Base-by-base conservation (phyloP, 495 filamentous ascomycete genomes). In the Hypoxylon lienhwacheense region DNA sequence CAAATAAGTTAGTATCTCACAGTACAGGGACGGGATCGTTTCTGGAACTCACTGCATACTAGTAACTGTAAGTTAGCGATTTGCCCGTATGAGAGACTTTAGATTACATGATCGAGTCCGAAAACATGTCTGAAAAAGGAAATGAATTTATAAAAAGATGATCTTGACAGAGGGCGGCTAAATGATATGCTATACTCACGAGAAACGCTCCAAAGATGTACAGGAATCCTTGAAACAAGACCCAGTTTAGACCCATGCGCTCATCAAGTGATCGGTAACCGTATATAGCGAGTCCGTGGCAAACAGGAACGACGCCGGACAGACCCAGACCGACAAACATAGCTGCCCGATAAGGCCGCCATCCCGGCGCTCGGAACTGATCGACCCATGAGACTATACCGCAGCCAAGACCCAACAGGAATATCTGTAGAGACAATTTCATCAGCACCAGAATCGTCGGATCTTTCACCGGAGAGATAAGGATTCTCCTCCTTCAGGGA, bases 271-370 rank as follows among this genome's bases (percentile, higher is more conserved):
- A 15, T 6, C 15, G 12, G 45, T 73, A 74, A 12, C 70, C 66
- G 35, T 87, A 88, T 8, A 87, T 63, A 14, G 55, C 46, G 25
- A 93, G 36, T 10, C 87, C 90, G 65, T 96, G 90, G 41, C 75
- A 52, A 19, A 82, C 81, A 0, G 93, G 93, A 43, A 96, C 76
- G 14, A 91, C 73, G 5, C 88, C 90, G 7, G 89, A 96, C 33
- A 90, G 72, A 7, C 93, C 93, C 73, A 97, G 86, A 19, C 80
- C 81, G 31, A 96, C 85, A 68, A 97, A 98, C 90, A 97, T 95
- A 46, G 78, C 73, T 7, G 95, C 90, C 31, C 93, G 84, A 67
- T 95, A 90, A 10, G 89, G 89, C 10, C 92, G 78, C 82, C 85
- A 93, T 15, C 72, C 73, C 4, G 93, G 87, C 0, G 89, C 88